These are phyloP conservation scores for Chlamydomonas sp. DNA, from an alignment of 139 green algal species.

Conservation along the genomic window DNA sequence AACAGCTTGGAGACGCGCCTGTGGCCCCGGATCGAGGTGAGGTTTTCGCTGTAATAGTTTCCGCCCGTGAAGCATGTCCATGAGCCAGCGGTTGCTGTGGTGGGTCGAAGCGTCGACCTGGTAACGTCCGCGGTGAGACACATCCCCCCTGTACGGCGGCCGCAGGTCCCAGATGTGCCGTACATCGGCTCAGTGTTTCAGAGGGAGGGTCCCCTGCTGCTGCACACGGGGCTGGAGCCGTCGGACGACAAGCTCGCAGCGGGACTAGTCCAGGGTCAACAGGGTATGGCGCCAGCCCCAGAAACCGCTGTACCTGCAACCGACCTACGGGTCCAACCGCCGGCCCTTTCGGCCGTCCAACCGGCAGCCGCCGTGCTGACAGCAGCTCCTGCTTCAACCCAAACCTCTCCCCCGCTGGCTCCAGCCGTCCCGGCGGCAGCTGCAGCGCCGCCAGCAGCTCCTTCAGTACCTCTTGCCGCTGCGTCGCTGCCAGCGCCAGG, in stretches of 20 bases:
- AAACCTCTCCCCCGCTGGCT: not conserved
- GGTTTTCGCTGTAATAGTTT: not conserved
- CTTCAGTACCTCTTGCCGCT: too few relatives aligned
- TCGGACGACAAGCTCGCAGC: too few relatives aligned
- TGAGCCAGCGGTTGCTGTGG: too few relatives aligned
- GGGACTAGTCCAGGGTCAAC: too few relatives aligned
- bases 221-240: not conserved
- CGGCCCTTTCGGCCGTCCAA: not conserved
- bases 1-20: conserved; percentile 22
- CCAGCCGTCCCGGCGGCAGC: not conserved
- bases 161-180: not conserved
- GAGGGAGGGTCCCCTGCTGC: not conserved
- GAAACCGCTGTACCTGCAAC: not conserved
- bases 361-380: not conserved
- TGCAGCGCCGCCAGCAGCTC: too few relatives aligned
- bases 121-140: too few relatives aligned
- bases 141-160: too few relatives aligned
- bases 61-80: too few relatives aligned
- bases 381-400: too few relatives aligned
- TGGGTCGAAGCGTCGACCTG: too few relatives aligned
- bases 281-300: not conserved
- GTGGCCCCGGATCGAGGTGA: conserved; percentile 1
- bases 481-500: too few relatives aligned
- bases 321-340: too few relatives aligned
- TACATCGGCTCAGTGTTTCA: not conserved